Evolutionary conservation across 176 grass and related monocot genomes (phyloP), one percentile per base, ranked within the genome.

Genomic region (Hsuehochloa calcarea): DNA sequence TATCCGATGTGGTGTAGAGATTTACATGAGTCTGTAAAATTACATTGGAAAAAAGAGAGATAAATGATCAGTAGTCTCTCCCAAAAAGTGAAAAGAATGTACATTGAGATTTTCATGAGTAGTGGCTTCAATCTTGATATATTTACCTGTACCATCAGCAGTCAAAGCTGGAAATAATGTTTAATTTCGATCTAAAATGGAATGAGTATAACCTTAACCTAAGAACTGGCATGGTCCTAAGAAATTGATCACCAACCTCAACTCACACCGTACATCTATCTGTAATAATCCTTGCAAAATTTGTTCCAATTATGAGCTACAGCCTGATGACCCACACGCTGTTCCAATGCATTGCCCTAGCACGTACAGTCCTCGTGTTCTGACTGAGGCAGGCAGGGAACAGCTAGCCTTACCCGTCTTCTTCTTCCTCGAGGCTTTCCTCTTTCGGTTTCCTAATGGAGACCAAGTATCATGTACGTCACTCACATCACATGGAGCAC

Each of bases 401-500:
- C 39, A n/a, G 72, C 69, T 37, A 34, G 16, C 23, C n/a, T 20
- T 3, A 34, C 31, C 31, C 31, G n/a, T 58, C 5, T 25, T 34
- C 54, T 10, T 43, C 72, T 82, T 72, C 66, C 58, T 66, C 3
- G 34, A 74, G 68, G 40, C 84, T 90, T 90, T 90, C 84, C 84
- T 79, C 4, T 79, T 87, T 87, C 74, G 89, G 80, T 79, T 12
- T 83, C 29, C 72, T 65, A 40, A 67, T 67, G 47, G 47, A 76
- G 47, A 73, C 62, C 37, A 39, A 59, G 47, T 13, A 19, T 60
- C 34, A 58, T 3, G 35, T 55, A 58, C 5, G 35, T 55, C n/a
- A 8, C 50, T 59, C 67, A 87, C 84, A 90, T 59, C 67, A 87
- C 84, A 90, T 90, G 75, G 34, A 73, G 22, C 66, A 63, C n/a